Conservation (phyloP, 768 basidiomycete species). For the Naganishia antarctica region DNA sequence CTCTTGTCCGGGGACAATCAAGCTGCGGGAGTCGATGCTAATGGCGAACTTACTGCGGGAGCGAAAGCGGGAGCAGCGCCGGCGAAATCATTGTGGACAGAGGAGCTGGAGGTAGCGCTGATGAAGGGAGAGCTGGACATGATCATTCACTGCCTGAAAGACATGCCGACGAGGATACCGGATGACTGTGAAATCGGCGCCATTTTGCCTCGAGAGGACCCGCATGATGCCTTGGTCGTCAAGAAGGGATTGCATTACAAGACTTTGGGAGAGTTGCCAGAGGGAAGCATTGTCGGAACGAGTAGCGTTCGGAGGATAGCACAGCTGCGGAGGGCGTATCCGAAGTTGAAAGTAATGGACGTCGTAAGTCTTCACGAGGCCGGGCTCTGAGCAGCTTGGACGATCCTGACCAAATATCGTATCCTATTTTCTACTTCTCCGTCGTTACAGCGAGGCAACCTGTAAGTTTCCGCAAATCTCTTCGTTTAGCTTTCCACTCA, state of each 20-base stretch:
- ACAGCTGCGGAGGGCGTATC: conserved; percentile 74
- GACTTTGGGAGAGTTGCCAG: conserved; percentile 72
- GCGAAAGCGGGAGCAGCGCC: conserved; percentile 34
- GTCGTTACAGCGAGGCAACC: conserved; percentile 68
- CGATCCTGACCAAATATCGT: no score
- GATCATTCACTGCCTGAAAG: conserved; percentile 88
- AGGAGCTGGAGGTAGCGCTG: conserved; percentile 85
- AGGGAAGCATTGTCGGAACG: conserved; percentile 87
- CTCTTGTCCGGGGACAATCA: conserved; percentile 58
- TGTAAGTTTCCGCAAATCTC: conserved; percentile 56
- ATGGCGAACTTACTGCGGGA: background rate
- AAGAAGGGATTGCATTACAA: conserved; percentile 67
- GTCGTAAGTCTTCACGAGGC: conserved; percentile 52
- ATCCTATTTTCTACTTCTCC: background rate
- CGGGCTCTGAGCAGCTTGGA: no score
- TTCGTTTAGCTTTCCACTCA: background rate
- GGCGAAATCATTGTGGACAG: conserved; percentile 74
- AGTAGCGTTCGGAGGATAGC: conserved; percentile 89
- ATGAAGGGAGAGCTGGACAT: conserved; percentile 71
- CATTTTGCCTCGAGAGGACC: conserved; percentile 79
- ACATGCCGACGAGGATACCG: conserved; percentile 82
- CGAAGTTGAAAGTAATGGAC: conserved; percentile 72
- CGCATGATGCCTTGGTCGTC: conserved; percentile 80
- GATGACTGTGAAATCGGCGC: conserved; percentile 79
- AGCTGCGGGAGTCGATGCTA: background rate